A percentile compares a stretch with the other conserved stretches of the same genome.
These are phyloP conservation scores for Capsicum baccatum DNA, from an alignment of 257 asterid species.

Conservation along the genomic window DNA sequence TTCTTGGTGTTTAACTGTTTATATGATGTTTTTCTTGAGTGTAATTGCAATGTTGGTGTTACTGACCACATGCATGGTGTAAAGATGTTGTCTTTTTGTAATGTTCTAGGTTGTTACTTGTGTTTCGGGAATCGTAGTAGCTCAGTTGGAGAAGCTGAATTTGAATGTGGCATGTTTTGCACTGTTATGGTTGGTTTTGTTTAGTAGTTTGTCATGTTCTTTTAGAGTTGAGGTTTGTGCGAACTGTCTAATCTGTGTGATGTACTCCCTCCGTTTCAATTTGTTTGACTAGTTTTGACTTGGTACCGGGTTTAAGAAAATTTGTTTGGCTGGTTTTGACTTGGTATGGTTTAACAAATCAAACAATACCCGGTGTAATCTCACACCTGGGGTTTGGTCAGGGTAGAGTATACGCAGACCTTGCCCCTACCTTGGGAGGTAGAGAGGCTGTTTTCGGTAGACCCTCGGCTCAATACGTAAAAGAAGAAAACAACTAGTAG, in stretches of 20 bases:
- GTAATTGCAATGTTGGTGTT: neutral
- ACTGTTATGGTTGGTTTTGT: neutral
- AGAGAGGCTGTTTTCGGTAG: too few relatives aligned
- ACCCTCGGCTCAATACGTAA: too few relatives aligned
- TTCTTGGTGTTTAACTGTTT: neutral
- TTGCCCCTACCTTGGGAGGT: too few relatives aligned
- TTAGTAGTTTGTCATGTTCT: neutral
- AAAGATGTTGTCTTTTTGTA: neutral
- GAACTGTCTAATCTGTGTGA: neutral
- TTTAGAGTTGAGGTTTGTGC: neutral
- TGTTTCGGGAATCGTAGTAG: neutral
- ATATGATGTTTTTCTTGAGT: neutral
- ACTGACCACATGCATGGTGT: neutral
- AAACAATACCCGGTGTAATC: too few relatives aligned
- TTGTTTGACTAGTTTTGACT: too few relatives aligned
- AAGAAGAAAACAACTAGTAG: too few relatives aligned
- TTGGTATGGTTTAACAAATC: too few relatives aligned
- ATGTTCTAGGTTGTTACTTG: neutral
- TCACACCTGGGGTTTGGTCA: too few relatives aligned
- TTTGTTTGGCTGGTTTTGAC: too few relatives aligned
- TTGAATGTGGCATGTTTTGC: neutral
- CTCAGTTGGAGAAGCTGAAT: slow-evolving; percentile 1
- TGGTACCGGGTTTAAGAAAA: too few relatives aligned
- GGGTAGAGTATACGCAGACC: too few relatives aligned
- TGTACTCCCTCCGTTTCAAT: too few relatives aligned